Conservation (phyloP, 179 eudicot species). For the Pouteria campechiana region DNA sequence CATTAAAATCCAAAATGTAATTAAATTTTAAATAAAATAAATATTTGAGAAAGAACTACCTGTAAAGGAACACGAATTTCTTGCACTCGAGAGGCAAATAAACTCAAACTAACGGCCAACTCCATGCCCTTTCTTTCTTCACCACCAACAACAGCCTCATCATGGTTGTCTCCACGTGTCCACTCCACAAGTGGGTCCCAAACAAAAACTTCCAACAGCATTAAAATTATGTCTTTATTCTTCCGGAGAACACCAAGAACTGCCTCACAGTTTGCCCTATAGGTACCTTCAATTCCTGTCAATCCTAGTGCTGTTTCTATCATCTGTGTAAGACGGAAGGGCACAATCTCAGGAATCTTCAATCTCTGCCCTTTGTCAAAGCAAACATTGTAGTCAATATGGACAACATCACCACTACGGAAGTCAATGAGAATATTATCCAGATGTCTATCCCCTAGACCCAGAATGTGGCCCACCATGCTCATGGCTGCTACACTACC, state of each 20-base stretch:
- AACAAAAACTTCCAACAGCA: constrained; percentile 91
- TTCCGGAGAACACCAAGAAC: constrained; percentile 72
- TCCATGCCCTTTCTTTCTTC: constrained; percentile 99
- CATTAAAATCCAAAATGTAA: too few relatives aligned
- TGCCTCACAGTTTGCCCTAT: constrained; percentile 94
- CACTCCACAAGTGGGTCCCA: constrained; percentile 99
- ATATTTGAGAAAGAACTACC: constrained; percentile 26
- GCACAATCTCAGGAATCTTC: constrained; percentile 98
- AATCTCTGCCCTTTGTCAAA: constrained; percentile 96
- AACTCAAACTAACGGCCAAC: constrained; percentile 96
- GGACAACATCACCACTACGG: constrained; percentile 81
- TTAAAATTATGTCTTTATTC: constrained; percentile 85
- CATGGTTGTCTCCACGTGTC: constrained; percentile 98
- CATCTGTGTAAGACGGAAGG: constrained; percentile 95
- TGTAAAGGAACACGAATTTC: constrained; percentile 97
- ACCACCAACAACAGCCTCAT: constrained; percentile 96
- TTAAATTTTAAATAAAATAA: too few relatives aligned
- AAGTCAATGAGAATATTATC: constrained; percentile 94
- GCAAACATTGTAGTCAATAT: constrained; percentile 98
- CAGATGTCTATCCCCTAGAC: constrained; percentile 97
- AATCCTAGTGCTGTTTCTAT: constrained; percentile 95
- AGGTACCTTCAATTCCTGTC: constrained; percentile 87
- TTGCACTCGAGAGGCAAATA: constrained; percentile 99
- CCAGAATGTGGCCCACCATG: constrained; percentile 97
- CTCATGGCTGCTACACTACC: constrained; percentile 97